phyloP scores from a whole-genome alignment of 257 asterid genomes.

The Nicotiana tomentosiformis region DNA sequence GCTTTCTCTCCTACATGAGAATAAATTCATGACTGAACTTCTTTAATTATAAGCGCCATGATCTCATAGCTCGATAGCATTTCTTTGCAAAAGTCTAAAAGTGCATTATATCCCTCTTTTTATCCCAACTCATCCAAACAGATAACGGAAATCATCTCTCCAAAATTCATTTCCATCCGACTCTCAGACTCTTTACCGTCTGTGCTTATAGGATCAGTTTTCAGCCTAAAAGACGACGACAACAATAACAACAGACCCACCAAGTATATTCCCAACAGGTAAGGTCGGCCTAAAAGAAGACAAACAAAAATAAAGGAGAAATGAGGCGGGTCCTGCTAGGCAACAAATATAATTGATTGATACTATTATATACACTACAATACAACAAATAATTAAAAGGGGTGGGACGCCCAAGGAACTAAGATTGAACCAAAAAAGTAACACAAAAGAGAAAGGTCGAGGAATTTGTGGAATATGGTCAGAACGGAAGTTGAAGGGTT shows the following conservation, averaged over 20 bases:
- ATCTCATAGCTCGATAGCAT: background rate
- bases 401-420: background rate
- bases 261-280: too few species aligned
- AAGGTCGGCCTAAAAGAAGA: background rate
- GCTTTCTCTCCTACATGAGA: background rate
- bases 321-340: background rate
- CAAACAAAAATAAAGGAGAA: background rate
- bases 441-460: background rate
- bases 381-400: constrained; percentile 14
- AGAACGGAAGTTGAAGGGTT: background rate
- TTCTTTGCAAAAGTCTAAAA: background rate
- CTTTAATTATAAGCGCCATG: background rate
- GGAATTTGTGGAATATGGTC: background rate
- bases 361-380: constrained; percentile 22
- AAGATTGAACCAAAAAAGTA: background rate
- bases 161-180: background rate
- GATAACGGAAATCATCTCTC: background rate
- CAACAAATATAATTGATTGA: constrained; percentile 16
- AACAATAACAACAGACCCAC: background rate
- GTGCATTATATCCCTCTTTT: background rate
- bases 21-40: background rate
- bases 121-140: background rate
- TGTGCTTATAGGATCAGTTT: background rate
- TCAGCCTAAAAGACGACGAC: background rate
- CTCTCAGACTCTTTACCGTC: background rate